Evolutionary conservation across 805 yeast genomes (phyloP).

Genomic region (Yamadazyma laniorum): DNA sequence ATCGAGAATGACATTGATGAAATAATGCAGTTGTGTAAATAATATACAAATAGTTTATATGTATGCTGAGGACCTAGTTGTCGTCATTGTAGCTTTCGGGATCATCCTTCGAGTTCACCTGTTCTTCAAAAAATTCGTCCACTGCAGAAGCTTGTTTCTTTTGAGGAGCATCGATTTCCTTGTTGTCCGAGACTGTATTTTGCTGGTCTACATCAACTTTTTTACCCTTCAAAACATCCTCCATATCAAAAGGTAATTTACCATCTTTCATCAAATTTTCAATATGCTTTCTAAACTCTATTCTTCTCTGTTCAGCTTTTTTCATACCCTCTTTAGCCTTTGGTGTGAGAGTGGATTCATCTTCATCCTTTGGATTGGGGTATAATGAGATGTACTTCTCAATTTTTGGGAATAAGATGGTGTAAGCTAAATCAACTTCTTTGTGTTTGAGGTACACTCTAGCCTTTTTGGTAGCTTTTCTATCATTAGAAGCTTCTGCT

Average conservation of each 20-base stretch:
- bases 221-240: slow-evolving; percentile 44
- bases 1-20: slow-evolving; percentile 2
- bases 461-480: slow-evolving; percentile 41
- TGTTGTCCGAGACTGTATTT: slow-evolving; percentile 18
- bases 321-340: slow-evolving; percentile 41
- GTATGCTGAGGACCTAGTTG: slow-evolving; percentile 3
- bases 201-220: slow-evolving; percentile 16
- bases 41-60: slow-evolving; percentile 6
- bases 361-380: slow-evolving; percentile 43
- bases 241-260: slow-evolving; percentile 52
- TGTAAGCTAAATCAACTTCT: slow-evolving; percentile 72
- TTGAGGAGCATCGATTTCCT: slow-evolving; percentile 48
- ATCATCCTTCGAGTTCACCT: no score
- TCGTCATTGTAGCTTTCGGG: no score
- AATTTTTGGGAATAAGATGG: slow-evolving; percentile 71
- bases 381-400: slow-evolving; percentile 79
- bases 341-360: slow-evolving; percentile 23
- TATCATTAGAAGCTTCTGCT: slow-evolving; percentile 30
- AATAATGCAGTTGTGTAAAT: slow-evolving; percentile 5
- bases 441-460: slow-evolving; percentile 53
- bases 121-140: slow-evolving; percentile 44
- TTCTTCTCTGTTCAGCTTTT: slow-evolving; percentile 43
- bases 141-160: slow-evolving; percentile 28
- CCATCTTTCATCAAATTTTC: slow-evolving; percentile 51
- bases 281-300: slow-evolving; percentile 48